These are phyloP conservation scores for Xylaria digitata DNA, from an alignment of 2,329 filamentous ascomycete genomes.

Conservation along the genomic window DNA sequence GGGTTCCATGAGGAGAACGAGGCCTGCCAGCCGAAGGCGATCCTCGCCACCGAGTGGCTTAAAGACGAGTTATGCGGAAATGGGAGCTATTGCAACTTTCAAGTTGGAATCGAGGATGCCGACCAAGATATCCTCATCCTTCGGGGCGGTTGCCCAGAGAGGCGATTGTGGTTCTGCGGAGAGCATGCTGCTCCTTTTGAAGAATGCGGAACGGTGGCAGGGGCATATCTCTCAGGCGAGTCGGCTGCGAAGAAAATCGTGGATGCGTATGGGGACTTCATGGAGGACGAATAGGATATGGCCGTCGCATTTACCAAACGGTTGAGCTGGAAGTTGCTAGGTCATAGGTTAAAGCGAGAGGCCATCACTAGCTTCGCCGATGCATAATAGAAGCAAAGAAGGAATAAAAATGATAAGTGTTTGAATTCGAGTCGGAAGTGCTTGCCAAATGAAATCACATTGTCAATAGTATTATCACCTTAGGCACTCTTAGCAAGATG, in stretches of 20 bases:
- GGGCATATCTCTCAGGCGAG: constrained; percentile 38
- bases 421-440: background rate
- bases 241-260: constrained; percentile 31
- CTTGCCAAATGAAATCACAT: background rate
- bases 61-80: constrained; percentile 73
- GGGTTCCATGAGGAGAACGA: constrained; percentile 60
- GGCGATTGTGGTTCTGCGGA: constrained; percentile 75
- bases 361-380: too few relatives aligned
- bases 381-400: background rate
- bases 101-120: constrained; percentile 65
- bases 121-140: constrained; percentile 61
- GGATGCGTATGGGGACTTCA: constrained; percentile 13
- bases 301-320: background rate
- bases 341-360: background rate
- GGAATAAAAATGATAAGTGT: background rate
- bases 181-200: constrained; percentile 71
- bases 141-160: constrained; percentile 60
- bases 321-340: background rate
- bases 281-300: background rate
- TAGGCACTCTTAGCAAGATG: too few relatives aligned
- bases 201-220: constrained; percentile 52
- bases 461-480: background rate
- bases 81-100: constrained; percentile 77
- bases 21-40: constrained; percentile 63
- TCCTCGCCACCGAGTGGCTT: constrained; percentile 74